Evolutionary conservation across 202 grass and related monocot genomes (phyloP).

Genomic region (Alloteropsis angusta): DNA sequence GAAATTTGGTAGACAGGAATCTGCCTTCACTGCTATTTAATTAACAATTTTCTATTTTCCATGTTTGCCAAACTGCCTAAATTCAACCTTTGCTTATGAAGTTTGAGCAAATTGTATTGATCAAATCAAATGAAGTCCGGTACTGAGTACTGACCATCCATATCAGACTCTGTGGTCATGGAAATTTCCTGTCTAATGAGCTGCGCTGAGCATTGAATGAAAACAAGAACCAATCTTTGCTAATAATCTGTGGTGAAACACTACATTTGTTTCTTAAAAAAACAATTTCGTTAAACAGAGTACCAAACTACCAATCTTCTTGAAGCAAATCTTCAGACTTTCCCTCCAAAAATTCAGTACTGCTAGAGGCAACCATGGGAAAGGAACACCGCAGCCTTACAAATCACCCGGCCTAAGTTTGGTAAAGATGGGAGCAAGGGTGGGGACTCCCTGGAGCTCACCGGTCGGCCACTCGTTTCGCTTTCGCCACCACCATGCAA

Average conservation of each 20-base stretch:
- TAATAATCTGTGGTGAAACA: not conserved
- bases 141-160: not conserved
- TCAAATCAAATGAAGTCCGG: not conserved
- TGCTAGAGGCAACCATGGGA: not conserved
- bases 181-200: too few species aligned
- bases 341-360: not conserved
- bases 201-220: too few species aligned
- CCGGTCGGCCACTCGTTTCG: constrained; percentile 31
- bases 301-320: too few species aligned
- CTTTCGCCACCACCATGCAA: constrained; percentile 28
- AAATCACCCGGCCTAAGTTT: constrained; percentile 29
- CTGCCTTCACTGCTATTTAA: too few species aligned
- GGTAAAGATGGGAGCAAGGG: constrained; percentile 28
- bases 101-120: not conserved
- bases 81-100: not conserved
- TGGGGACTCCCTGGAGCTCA: not conserved
- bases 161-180: not conserved
- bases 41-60: too few species aligned
- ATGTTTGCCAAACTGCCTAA: not conserved
- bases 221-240: not conserved
- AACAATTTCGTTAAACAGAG: not conserved
- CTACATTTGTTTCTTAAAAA: not conserved
- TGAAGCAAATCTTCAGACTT: not conserved
- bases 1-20: too few species aligned
- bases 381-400: constrained; percentile 10